Base-by-base conservation (phyloP, 257 asterid genomes). In the Oldenlandia corymbosa region DNA sequence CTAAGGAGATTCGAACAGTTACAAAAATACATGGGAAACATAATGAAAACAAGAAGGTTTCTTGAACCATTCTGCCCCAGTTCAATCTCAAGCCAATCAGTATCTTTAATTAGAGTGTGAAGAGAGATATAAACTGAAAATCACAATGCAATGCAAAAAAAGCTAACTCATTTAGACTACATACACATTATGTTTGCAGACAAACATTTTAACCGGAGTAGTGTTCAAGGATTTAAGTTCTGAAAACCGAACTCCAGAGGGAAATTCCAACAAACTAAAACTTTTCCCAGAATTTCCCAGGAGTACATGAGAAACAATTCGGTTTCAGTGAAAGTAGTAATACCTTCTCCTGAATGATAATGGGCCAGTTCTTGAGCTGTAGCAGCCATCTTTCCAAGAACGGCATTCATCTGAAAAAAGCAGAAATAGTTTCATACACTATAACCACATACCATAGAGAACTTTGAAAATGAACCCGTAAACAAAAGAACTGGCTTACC, bases 291-390 rank as follows among this genome's bases (percentile, higher is more conserved):
- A 28, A 28, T 42, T 21, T 16, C 0, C 9, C 4, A 34, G 9
- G 9, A 34, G 39, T 4, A 34, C 4, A 34, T 4, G 43, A 34
- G 27, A 64, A 10, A 43, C 13, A 18, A 39, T 18, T 12, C 36
- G 28, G 46, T 28, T 18, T 12, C 36, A 43, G 46, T 28, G 56
- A 50, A 32, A 73, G 70, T 46, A 72, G 30, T 41, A 23, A 51
- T 82, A 93, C 99, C 99, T 69, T 90, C 95, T 71, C 99, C 99
- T 6, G 99, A 93, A 77, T 93, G 99, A 85, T 84, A 87, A 77
- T 84, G 93, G 66, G 95, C 87, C 85, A 93, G 74, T 75, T 93
- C 95, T 69, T 93, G 96, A 27, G 97, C 88, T 51, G 96, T 81
- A 61, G 96, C 83, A 65, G 90, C 87, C 93, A 93, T 84, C 77